Evolutionary conservation across 2,329 filamentous ascomycete species (phyloP).

Genomic region (Fusarium sp.): DNA sequence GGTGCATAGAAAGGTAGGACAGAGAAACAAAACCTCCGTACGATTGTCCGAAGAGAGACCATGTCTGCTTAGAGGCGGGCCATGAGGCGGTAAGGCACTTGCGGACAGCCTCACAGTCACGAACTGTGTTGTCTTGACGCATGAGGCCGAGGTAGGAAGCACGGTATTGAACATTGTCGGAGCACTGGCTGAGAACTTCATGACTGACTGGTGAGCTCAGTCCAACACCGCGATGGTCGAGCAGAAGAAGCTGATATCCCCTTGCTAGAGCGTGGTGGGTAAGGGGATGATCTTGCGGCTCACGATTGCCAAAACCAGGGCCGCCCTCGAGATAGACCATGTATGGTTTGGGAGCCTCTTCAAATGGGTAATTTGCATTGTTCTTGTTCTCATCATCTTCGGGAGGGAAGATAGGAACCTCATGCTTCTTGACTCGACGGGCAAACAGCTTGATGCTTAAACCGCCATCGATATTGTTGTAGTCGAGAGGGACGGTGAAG

Average conservation of each 20-base stretch:
- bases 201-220: conserved; percentile 84
- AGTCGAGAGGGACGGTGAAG: conserved; percentile 88
- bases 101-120: conserved; percentile 88
- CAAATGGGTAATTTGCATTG: conserved; percentile 22
- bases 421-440: conserved; percentile 75
- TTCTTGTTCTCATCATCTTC: conserved; percentile 44
- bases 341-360: conserved; percentile 62
- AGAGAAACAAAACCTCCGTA: conserved; percentile 90
- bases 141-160: conserved; percentile 85
- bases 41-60: conserved; percentile 89
- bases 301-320: conserved; percentile 80
- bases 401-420: conserved; percentile 67
- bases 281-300: conserved; percentile 79
- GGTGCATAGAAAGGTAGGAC: conserved; percentile 85
- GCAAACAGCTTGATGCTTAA: conserved; percentile 81
- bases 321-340: conserved; percentile 86
- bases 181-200: conserved; percentile 68
- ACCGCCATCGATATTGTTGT: conserved; percentile 66
- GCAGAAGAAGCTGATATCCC: conserved; percentile 85
- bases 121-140: conserved; percentile 89
- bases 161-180: conserved; percentile 74
- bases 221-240: conserved; percentile 94
- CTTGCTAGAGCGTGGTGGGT: conserved; percentile 78
- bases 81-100: conserved; percentile 77
- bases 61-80: conserved; percentile 76